Base-by-base conservation (phyloP, 2,329 filamentous ascomycete species). In the Hymenoscyphus scutula region DNA sequence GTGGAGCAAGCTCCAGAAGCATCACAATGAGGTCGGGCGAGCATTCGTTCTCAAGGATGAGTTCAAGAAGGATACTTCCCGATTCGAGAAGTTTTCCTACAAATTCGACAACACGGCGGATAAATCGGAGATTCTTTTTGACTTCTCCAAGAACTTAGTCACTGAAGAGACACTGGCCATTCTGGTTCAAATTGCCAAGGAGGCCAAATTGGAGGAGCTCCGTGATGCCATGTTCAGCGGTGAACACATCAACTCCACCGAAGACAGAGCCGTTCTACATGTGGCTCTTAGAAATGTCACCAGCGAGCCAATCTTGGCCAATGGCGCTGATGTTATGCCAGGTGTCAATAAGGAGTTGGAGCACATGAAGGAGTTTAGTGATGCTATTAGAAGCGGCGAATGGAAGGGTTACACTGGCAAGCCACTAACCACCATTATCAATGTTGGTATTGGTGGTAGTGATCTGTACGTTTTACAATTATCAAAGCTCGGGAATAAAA, bases 231-330 rank as follows among this genome's bases (percentile, higher is more conserved):
- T 99, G 93, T 99, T 99, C 80, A 88, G 87, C 63, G 95, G 95
- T 71, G 91, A 98, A 75, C 94, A 96, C 85, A 98, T 99, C 84
- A 99, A 99, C 86, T 97, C 97, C 81, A 99, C 95, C 64, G 95
- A 99, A 83, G 83, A 94, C 76, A 89, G 95, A 68, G 95, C 95
- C 69, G 95, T 99, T 69, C 96, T 96, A 82, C 95, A 99, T 80
- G 86, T 91, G 70, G 95, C 95, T 56, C 85, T 99, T 74, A 90
- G 95, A 76, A 99, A 99, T 77, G 88, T 92, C 68, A 84, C 86
- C 76, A 92, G 91, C 76, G 87, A 91, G 84, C 87, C 84, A 29
- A 88, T 89, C 82, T 81, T 91, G 78, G 95, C 98, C 34, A 89
- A 97, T 69, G 94, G 93, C 66, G 82, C 92, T 79, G 94, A 96